Base-by-base conservation (phyloP, 495 filamentous ascomycete genomes). In the Friedmanniomyces simplex region DNA sequence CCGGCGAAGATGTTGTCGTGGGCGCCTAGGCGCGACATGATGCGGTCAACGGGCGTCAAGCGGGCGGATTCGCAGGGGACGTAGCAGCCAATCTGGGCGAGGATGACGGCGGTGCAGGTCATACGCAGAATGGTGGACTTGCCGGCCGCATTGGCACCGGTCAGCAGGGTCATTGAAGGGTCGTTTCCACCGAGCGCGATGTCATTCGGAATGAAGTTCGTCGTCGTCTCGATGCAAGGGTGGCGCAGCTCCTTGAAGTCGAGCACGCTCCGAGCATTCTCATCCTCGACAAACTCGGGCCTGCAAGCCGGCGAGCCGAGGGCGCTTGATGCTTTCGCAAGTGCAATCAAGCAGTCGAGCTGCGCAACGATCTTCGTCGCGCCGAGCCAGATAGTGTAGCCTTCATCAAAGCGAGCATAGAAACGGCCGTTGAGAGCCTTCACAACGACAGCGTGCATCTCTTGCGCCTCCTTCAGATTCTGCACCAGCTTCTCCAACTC, bases 1-100 rank as follows among this genome's bases (percentile, higher is more conserved):
- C 91, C 89, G 22, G 91, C 94, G 67, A 99, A 96, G 69, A 99
- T 97, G 72, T 96, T 96, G 78, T 99, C 93, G 67, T 97, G 95
- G 48, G 94, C 94, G 14, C 94, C 94, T 0, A 99, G 86, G 22
- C 94, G 89, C 5, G 90, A 96, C 94, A 99, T 99, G 76, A 99
- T 97, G 43, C 93, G 87, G 69, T 99, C 94, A 28, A 91, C 79
- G 0, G 93, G 90, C 0, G 94, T 97, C 30, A 99, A 73, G n/a
- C 77, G 80, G 11, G 93, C 93, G 7, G 88, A 87, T 26, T 76
- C 72, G 62, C 86, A 88, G 21, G 93, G 93, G 3, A 99, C 81
- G 63, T 95, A 88, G 72, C 91, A 96, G 58, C 93, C 93, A 22
- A 99, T 86, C 66, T 99, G 93, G n/a, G 93, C 93, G 83, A 99